These are phyloP conservation scores for Rosa rugosa DNA, from an alignment of 306 rosid species.

Conservation along the genomic window DNA sequence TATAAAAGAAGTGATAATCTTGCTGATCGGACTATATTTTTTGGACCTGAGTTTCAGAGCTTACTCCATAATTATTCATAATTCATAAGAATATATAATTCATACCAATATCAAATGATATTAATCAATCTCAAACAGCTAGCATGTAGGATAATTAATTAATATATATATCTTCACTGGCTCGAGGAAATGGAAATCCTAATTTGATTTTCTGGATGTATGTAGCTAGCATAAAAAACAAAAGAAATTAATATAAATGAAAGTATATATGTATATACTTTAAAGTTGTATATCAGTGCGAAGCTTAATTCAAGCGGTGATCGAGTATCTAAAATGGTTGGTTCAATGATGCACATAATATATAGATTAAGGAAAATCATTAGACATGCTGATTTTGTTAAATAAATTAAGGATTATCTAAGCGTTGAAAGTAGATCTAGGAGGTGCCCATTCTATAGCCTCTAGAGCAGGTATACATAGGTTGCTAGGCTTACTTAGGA, in stretches of 20 bases:
- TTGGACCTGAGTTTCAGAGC: not conserved
- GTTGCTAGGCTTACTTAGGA: not conserved
- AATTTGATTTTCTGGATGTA: not conserved
- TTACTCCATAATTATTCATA: not conserved
- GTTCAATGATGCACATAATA: not conserved
- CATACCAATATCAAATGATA: not conserved
- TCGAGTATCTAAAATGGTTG: not conserved
- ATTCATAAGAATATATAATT: not conserved
- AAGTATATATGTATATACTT: not conserved
- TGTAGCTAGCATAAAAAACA: not conserved
- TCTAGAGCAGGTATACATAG: not conserved
- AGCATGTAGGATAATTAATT: not conserved
- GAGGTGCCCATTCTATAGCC: constrained; percentile 15
- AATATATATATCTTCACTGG: not conserved
- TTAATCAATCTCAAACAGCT: not conserved
- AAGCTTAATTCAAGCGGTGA: not conserved
- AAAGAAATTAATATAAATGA: no score
- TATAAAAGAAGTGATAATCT: not conserved
- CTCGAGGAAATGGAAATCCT: not conserved
- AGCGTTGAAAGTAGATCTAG: not conserved
- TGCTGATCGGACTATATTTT: not conserved
- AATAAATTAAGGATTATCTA: not conserved
- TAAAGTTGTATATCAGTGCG: not conserved
- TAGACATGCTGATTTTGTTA: not conserved
- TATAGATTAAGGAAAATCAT: not conserved